Percentiles rank a stretch among this genome's conserved stretches.
phyloP scores from a whole-genome alignment of 345 rosid species.

The Turnera subulata region DNA sequence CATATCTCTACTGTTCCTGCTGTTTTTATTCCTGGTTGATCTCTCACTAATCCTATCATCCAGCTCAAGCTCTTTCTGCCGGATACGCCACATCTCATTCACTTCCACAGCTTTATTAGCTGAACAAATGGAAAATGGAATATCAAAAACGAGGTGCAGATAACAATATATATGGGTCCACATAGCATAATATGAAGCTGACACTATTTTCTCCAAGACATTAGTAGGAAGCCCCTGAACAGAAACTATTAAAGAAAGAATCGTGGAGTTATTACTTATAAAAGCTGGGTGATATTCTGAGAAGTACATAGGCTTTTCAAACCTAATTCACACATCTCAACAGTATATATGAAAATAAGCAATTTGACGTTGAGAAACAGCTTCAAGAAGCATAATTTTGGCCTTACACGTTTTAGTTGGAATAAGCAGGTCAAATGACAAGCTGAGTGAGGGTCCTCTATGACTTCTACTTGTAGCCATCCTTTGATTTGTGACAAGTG shows the following conservation, averaged over 20 bases:
- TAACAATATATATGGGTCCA: neutral
- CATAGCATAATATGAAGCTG: neutral
- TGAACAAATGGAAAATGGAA: constrained; percentile 17
- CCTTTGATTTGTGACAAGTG: too few species aligned
- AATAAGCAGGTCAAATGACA: too few species aligned
- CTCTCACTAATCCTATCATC: constrained; percentile 41
- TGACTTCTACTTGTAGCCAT: too few species aligned
- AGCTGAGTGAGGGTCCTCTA: too few species aligned
- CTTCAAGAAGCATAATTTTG: too few species aligned
- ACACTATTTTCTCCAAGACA: neutral
- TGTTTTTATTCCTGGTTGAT: constrained; percentile 32
- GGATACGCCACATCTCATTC: constrained; percentile 77
- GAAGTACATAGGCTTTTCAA: too few species aligned
- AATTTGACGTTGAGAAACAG: too few species aligned
- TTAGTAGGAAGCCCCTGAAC: neutral
- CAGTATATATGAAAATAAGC: too few species aligned
- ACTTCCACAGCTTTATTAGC: constrained; percentile 84
- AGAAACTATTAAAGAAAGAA: neutral
- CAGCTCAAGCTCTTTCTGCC: constrained; percentile 68
- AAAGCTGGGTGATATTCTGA: too few species aligned
- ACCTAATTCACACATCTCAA: too few species aligned
- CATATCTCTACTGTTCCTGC: constrained; percentile 23
- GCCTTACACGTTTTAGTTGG: too few species aligned
- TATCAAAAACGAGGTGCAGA: neutral
- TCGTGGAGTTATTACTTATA: too few species aligned